Evolutionary conservation across 306 rosid genomes (phyloP).

Genomic region (Cucurbita moschata): DNA sequence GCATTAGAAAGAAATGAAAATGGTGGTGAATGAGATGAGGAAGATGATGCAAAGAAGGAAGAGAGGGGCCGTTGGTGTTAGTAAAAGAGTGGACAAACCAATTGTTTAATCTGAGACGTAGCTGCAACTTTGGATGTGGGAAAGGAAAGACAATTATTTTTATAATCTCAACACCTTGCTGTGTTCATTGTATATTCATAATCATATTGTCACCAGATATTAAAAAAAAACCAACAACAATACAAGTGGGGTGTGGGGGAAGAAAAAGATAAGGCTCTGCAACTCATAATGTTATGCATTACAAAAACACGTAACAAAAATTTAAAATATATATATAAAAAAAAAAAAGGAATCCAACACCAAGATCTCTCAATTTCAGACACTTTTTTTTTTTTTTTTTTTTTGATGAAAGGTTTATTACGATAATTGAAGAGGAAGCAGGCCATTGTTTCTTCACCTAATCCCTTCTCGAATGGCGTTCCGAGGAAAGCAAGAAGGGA

Average conservation of each 20-base stretch:
- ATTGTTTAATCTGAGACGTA: not conserved
- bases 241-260: conserved; percentile 6
- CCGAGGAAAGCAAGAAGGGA: not conserved
- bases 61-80: not conserved
- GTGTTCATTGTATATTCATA: not conserved
- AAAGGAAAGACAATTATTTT: not conserved
- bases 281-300: not conserved
- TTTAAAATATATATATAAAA: no score
- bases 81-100: conserved; percentile 4
- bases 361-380: not conserved
- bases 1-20: not conserved
- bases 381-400: not conserved
- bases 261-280: conserved; percentile 1
- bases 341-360: not conserved
- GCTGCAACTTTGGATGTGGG: not conserved
- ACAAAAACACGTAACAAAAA: no score
- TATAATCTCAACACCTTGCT: not conserved
- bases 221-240: not conserved
- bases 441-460: no score
- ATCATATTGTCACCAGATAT: not conserved
- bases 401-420: not conserved
- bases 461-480: not conserved
- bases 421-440: not conserved
- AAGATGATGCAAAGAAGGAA: not conserved
- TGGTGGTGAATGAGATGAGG: not conserved